A percentile compares a stretch with the other conserved stretches of the same genome.
Evolutionary conservation across 2,329 filamentous ascomycete genomes (phyloP).

Genomic region (Cytospora schulzeri): DNA sequence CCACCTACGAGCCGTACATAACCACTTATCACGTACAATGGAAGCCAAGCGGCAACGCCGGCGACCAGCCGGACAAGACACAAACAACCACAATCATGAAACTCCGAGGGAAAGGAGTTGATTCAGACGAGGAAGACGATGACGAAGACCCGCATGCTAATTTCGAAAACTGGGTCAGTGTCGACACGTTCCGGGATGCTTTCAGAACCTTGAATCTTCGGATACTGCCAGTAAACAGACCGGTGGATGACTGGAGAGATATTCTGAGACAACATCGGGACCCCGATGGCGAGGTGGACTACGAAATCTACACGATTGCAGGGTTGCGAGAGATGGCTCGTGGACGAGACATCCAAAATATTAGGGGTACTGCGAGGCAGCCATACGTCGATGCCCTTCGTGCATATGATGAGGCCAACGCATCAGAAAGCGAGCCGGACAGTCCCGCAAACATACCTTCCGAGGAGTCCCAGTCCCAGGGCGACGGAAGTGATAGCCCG

Average conservation of each 20-base stretch:
- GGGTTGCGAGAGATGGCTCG: neutral
- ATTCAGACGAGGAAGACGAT: neutral
- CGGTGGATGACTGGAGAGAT: neutral
- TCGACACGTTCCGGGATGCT: neutral
- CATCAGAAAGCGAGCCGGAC: no score
- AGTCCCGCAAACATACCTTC: no score
- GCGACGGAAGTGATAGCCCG: no score
- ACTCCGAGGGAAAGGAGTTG: neutral
- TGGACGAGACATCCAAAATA: neutral
- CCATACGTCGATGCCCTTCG: neutral
- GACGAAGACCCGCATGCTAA: neutral
- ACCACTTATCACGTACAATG: neutral
- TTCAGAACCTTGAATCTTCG: neutral
- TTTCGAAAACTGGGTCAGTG: neutral
- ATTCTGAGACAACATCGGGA: neutral
- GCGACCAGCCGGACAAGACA: neutral
- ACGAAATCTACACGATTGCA: neutral
- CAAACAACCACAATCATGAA: neutral
- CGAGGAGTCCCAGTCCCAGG: no score
- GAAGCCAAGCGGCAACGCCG: neutral
- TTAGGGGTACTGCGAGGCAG: neutral
- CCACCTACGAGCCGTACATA: neutral
- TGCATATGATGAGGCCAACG: neutral
- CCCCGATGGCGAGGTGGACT: neutral
- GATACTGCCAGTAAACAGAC: no score